Percentiles rank a stretch among this genome's conserved stretches.
These are phyloP conservation scores for Geotrichum europaeum DNA, from an alignment of 1,139 yeast genomes.

Conservation along the genomic window DNA sequence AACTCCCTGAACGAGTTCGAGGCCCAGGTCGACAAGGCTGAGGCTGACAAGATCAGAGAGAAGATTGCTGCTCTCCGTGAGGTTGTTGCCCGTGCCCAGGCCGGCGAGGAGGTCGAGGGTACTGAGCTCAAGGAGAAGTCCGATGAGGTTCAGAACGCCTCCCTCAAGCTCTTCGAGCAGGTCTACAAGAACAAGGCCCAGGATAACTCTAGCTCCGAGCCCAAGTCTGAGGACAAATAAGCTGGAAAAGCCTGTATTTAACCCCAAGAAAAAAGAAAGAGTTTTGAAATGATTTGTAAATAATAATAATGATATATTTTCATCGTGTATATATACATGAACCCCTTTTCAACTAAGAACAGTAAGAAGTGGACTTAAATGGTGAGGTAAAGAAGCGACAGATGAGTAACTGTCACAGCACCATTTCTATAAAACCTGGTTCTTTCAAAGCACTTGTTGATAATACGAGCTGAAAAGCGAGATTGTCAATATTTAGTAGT, in stretches of 20 bases:
- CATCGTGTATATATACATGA: neutral
- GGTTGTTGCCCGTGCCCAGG: slow-evolving; percentile 86
- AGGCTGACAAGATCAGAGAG: slow-evolving; percentile 78
- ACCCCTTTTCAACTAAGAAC: neutral
- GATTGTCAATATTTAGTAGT: no score
- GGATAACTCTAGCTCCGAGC: slow-evolving; percentile 16
- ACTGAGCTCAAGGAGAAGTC: slow-evolving; percentile 86
- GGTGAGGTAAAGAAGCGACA: neutral
- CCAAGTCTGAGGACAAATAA: slow-evolving; percentile 21
- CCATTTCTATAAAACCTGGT: no score
- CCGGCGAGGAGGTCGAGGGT: slow-evolving; percentile 81
- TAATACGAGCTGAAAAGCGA: no score
- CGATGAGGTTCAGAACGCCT: slow-evolving; percentile 87
- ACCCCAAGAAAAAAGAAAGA: neutral
- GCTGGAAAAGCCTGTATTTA: neutral
- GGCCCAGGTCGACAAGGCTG: slow-evolving; percentile 83
- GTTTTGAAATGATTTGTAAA: neutral
- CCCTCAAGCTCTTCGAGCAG: slow-evolving; percentile 91
- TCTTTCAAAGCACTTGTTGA: no score
- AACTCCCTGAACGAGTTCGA: slow-evolving; percentile 89
- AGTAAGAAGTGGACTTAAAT: neutral
- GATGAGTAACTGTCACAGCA: neutral
- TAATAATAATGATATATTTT: neutral
- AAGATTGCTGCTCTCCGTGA: slow-evolving; percentile 78
- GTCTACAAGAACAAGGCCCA: slow-evolving; percentile 69